Base-by-base conservation (phyloP, 2,329 filamentous ascomycete genomes). In the Orbilia brochopaga region DNA sequence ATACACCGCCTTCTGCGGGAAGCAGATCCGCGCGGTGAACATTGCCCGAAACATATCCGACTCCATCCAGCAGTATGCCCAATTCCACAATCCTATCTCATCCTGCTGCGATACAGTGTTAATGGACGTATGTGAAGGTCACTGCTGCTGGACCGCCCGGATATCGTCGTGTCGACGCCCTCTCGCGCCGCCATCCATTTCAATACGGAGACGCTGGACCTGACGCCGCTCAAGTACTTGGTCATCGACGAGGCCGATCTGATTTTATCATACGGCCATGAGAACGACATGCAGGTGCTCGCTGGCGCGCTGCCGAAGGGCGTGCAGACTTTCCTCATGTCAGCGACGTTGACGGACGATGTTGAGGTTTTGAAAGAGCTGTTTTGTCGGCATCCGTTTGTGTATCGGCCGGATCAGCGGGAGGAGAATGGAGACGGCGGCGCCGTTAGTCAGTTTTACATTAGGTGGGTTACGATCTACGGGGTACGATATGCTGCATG, bases 221-320 rank as follows among this genome's bases (percentile, higher is more conserved):
- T 83, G 56, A 86, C 87, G 10, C 85, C 88, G 0, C 82, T 99
- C 21, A 85, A 86, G 32, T 87, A 92, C 74, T 81, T 97, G 15
- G 90, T 97, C 0, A 87, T 99, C 59, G 94, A 99, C 79, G 94
- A 99, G 81, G 92, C 93, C 1, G 94, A 99, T 78, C 80, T 99
- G 74, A 89, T 99, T 5, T 83, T 97, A 64, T 95, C 91, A 2
- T 99, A 97, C 78, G 94, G 92, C 54, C 96, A 97, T 78, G 89
- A 93, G 66, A 90, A 96, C 69, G 94, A 97, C 76, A 84, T 99
- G 72, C 86, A 92, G 77, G 89, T 86, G 75, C 84, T 99, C 35
- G 85, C 92, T 0, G 87, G 89, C 75, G 85, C 87, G 1, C 83
- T 97, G 21, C 92, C 93, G 0, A 90, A 90, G 78, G 90, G 90